phyloP scores from a whole-genome alignment of 2,329 filamentous ascomycete genomes.

The Aspergillus ochraceus region DNA sequence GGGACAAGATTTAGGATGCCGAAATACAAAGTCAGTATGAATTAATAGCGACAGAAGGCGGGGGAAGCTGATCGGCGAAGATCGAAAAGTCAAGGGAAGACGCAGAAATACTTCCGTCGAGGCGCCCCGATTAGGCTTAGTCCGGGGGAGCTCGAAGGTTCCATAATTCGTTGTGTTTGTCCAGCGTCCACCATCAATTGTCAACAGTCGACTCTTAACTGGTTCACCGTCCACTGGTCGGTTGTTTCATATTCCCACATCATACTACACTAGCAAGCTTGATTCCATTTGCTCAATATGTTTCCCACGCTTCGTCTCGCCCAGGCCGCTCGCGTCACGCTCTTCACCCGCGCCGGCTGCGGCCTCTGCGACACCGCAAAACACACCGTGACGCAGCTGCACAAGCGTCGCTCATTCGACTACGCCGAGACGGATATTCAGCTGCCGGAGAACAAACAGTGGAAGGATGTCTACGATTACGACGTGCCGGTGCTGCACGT shows the following conservation, averaged over 20 bases:
- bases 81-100: conserved; percentile 7
- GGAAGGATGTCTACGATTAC: conserved; percentile 63
- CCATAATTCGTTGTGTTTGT: conserved; percentile 24
- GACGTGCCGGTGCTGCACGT: conserved; percentile 66
- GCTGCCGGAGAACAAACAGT: conserved; percentile 52
- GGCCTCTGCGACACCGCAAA: conserved; percentile 63
- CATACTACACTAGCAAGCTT: too few relatives aligned
- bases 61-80: background rate
- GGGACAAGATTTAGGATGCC: too few relatives aligned
- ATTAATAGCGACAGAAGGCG: conserved; percentile 5
- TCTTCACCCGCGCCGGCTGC: conserved; percentile 63
- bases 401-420: conserved; percentile 53
- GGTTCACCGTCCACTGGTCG: background rate
- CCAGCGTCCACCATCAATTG: background rate
- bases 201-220: too few relatives aligned
- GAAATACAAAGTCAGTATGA: background rate
- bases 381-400: conserved; percentile 54
- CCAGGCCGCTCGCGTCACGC: conserved; percentile 50
- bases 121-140: conserved; percentile 35
- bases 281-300: conserved; percentile 19
- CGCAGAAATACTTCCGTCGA: conserved; percentile 11
- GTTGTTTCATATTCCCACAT: too few relatives aligned
- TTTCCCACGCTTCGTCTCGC: conserved; percentile 32
- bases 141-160: conserved; percentile 41
- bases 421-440: conserved; percentile 63